These are phyloP conservation scores for Achaetomiella virescens DNA, from an alignment of 495 filamentous ascomycete genomes.

Conservation along the genomic window DNA sequence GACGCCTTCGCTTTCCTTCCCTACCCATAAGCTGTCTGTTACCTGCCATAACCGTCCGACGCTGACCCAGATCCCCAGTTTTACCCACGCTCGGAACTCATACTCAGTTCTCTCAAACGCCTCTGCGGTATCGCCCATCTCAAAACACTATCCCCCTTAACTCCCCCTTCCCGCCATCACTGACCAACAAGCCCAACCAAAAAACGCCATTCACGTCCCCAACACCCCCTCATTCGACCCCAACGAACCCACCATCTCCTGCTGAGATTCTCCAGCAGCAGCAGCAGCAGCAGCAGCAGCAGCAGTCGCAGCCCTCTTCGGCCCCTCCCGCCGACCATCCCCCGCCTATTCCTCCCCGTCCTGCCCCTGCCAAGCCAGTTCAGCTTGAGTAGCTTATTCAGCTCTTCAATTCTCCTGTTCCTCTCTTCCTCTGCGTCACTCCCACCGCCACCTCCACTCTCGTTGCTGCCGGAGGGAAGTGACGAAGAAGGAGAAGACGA, in stretches of 20 bases:
- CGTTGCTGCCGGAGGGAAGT: background rate
- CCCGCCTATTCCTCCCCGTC: constrained; percentile 80
- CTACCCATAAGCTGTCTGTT: no score
- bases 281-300: background rate
- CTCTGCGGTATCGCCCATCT: background rate
- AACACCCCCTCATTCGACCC: no score
- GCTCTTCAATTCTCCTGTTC: constrained; percentile 73
- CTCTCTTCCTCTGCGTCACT: constrained; percentile 32
- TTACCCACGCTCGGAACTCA: background rate
- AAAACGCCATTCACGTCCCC: background rate
- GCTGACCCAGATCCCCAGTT: no score
- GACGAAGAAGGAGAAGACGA: constrained; percentile 12
- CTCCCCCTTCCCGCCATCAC: no score
- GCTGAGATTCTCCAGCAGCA: background rate
- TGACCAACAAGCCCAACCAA: background rate
- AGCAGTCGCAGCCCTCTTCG: constrained; percentile 23
- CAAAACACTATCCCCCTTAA: background rate
- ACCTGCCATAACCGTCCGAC: background rate
- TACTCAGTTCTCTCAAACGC: background rate
- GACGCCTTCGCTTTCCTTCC: background rate
- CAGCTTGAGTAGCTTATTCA: constrained; percentile 80
- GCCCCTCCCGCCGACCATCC: constrained; percentile 64
- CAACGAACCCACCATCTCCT: background rate
- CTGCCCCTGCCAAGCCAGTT: constrained; percentile 93
- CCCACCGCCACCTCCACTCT: constrained; percentile 15